Evolutionary conservation across 148 eudicot species (phyloP).

Genomic region (Arbutus unedo): DNA sequence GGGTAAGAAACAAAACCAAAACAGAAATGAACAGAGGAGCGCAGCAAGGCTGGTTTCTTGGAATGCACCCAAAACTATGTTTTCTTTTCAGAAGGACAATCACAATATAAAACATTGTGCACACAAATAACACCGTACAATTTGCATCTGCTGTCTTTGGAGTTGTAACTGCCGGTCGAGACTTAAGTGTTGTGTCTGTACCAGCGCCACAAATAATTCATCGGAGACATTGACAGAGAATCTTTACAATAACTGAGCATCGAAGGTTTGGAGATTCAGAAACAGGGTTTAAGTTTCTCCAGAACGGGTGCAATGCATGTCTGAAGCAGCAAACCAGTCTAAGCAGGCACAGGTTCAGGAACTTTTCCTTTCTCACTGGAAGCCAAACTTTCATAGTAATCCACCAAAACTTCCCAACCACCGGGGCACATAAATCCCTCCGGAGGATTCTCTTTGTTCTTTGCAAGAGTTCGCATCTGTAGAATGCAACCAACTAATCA

Average conservation of each 20-base stretch:
- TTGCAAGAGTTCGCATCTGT: constrained; percentile 89
- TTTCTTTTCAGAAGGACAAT: not conserved
- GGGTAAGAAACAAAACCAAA: not conserved
- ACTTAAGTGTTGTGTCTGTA: not conserved
- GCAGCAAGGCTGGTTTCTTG: too few relatives aligned
- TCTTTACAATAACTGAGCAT: not conserved
- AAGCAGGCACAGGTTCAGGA: constrained; percentile 17
- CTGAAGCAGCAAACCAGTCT: not conserved
- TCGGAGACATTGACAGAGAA: not conserved
- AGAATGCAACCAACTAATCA: constrained; percentile 18
- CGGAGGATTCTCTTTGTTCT: constrained; percentile 66
- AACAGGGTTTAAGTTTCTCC: not conserved
- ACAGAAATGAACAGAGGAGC: not conserved
- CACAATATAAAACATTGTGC: not conserved
- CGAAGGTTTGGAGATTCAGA: not conserved
- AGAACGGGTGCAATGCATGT: not conserved
- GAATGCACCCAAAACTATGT: not conserved
- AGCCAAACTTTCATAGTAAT: constrained; percentile 6
- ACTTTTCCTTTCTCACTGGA: not conserved
- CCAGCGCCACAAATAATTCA: constrained; percentile 7
- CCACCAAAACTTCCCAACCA: constrained; percentile 11
- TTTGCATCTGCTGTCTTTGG: not conserved
- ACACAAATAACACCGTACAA: not conserved
- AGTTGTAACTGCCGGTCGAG: not conserved
- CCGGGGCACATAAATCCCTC: constrained; percentile 69